Evolutionary conservation across 352 stramenopile genomes (phyloP), one percentile per base, ranked within the genome.

Genomic region (Phytophthora quininea): DNA sequence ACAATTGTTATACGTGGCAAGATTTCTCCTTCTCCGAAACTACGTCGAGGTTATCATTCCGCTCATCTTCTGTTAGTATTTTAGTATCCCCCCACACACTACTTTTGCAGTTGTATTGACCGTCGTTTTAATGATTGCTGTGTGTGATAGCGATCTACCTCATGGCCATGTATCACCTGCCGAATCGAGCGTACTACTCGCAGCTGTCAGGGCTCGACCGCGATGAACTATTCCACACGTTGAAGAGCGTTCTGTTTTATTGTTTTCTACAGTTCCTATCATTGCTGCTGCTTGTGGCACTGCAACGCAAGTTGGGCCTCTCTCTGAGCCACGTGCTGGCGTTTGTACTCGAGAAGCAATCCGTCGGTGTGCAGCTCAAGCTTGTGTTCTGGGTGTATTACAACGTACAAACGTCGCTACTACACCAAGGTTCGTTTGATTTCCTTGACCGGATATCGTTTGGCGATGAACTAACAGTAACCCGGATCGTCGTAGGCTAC

Each of bases 301-400:
- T 85, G 4, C 49, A 59, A 43, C 58, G 35, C 43, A 70, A 75
- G 45, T 50, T 85, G 29, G 47, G 56, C 2, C 40, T 82, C 4
- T 79, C 69, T 2, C 46, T 64, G 0, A 63, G 77, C 31, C 47
- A 55, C 11, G 71, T 78, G 42, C 38, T 81, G 6, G 64, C 67
- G 6, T 86, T 88, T 32, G 69, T 84, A n/a, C 54, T 86, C 12
- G 53, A 70, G 3, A 71, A 63, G 27, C 71, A 86, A 30, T 61
- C 48, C 38, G 48, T 33, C 5, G 52, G 73, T 8, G 49, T 81
- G 10, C 77, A 78, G 37, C 10, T 51, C 40, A 82, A 77, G 56
- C 47, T 86, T 27, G 29, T 76, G 14, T 66, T 78, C 49, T 84
- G 76, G 76, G 62, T 85, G 6, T 54, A 73, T 5, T 75, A 72